Evolutionary conservation across 2,329 filamentous ascomycete genomes (phyloP).

Genomic region (Xylaria sp.): DNA sequence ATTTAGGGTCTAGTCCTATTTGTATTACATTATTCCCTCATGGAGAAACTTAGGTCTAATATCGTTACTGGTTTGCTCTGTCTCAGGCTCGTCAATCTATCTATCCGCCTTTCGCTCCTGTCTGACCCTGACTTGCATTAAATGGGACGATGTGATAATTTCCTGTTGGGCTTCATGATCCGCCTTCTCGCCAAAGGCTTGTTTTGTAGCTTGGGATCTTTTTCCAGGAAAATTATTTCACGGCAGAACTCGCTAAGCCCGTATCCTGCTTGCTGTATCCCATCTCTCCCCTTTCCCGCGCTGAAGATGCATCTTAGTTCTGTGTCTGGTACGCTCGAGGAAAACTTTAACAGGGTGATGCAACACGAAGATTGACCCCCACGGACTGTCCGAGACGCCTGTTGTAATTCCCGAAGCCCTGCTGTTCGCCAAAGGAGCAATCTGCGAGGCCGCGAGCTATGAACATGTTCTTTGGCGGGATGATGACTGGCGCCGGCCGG

Average conservation of each 20-base stretch:
- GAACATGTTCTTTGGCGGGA: constrained; percentile 41
- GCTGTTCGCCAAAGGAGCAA: constrained; percentile 5
- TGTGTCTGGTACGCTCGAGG: not conserved
- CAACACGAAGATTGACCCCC: not conserved
- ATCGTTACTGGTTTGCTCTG: not conserved
- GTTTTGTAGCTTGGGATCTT: not conserved
- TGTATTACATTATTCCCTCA: not conserved
- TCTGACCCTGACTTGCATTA: too few species aligned
- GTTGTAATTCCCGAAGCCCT: not conserved
- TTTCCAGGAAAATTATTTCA: not conserved
- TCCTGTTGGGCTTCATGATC: not conserved
- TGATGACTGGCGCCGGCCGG: constrained; percentile 32
- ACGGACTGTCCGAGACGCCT: not conserved
- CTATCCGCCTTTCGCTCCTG: not conserved
- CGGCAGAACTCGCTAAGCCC: not conserved
- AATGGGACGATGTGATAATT: not conserved
- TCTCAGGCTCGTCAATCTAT: not conserved
- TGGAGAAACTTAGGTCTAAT: not conserved
- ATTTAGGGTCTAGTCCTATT: not conserved
- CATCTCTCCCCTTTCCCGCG: too few species aligned
- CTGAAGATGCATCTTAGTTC: not conserved
- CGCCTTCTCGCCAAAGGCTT: not conserved
- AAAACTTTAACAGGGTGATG: not conserved
- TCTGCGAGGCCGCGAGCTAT: constrained; percentile 25
- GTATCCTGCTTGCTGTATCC: not conserved